Evolutionary conservation across 2,329 filamentous ascomycete genomes (phyloP).

Genomic region (Zasmidium angulare): DNA sequence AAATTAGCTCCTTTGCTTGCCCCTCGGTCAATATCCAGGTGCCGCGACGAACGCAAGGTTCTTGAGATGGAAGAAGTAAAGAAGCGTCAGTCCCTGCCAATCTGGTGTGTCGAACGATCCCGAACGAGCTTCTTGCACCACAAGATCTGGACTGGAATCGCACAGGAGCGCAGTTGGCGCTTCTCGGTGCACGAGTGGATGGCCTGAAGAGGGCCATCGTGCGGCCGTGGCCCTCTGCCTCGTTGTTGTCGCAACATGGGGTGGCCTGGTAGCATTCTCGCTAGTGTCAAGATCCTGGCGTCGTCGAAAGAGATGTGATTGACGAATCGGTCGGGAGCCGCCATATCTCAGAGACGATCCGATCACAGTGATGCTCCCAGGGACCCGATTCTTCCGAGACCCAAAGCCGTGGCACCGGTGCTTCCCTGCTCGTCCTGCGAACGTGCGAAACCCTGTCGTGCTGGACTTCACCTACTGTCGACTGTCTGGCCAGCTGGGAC

Average conservation of each 20-base stretch:
- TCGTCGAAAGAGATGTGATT: not conserved
- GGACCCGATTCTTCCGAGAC: conserved; percentile 13
- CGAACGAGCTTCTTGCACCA: not conserved
- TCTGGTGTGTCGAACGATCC: conserved; percentile 1
- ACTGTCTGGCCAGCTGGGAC: not conserved
- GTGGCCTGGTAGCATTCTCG: not conserved
- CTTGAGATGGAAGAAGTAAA: conserved; percentile 11
- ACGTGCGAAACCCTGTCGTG: not conserved
- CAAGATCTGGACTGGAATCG: not conserved
- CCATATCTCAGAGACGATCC: conserved; percentile 10
- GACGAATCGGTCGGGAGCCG: not conserved
- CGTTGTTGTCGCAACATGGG: not conserved
- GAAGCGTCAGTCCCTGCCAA: conserved; percentile 13
- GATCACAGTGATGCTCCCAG: conserved; percentile 12
- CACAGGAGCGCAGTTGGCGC: not conserved
- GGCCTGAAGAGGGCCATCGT: not conserved
- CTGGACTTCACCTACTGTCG: not conserved
- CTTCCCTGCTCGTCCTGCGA: not conserved
- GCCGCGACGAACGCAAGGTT: conserved; percentile 15
- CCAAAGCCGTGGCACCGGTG: conserved; percentile 17
- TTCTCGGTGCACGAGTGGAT: not conserved
- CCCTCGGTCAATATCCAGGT: conserved; percentile 14
- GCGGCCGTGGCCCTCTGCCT: too few relatives aligned
- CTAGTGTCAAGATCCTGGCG: not conserved
- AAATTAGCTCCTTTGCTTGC: conserved; percentile 17